phyloP scores from a whole-genome alignment of 768 basidiomycete species.

The Leccinellum albellum region DNA sequence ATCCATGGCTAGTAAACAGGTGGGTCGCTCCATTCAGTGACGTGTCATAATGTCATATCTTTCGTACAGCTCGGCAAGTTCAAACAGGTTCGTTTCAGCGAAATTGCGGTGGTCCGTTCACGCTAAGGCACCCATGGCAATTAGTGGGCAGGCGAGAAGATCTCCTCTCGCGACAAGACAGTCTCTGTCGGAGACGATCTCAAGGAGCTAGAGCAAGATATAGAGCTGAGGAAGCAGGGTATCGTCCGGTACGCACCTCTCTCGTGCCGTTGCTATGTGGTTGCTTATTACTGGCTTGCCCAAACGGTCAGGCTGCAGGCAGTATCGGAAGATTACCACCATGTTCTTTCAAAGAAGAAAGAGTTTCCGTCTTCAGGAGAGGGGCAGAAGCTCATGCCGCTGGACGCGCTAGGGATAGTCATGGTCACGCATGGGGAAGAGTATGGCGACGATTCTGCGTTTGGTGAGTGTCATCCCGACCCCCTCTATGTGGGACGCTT shows the following conservation, averaged over 20 bases:
- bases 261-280: neutral
- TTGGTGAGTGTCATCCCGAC: slow-evolving; percentile 42
- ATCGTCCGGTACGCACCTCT: slow-evolving; percentile 55
- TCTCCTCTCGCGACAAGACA: slow-evolving; percentile 80
- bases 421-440: slow-evolving; percentile 87
- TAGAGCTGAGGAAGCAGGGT: slow-evolving; percentile 75
- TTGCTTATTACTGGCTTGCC: neutral
- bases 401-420: slow-evolving; percentile 78
- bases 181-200: slow-evolving; percentile 69
- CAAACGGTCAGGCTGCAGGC: slow-evolving; percentile 52
- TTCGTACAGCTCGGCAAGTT: slow-evolving; percentile 64
- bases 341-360: slow-evolving; percentile 72
- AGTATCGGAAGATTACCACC: slow-evolving; percentile 70
- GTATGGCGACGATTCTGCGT: slow-evolving; percentile 71
- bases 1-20: slow-evolving; percentile 67
- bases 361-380: slow-evolving; percentile 59
- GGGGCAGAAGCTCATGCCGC: slow-evolving; percentile 64
- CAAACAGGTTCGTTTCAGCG: slow-evolving; percentile 53
- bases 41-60: neutral
- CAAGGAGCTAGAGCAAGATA: slow-evolving; percentile 75
- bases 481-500: neutral
- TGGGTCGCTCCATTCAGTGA: slow-evolving; percentile 21
- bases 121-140: slow-evolving; percentile 18
- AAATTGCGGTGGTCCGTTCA: neutral
- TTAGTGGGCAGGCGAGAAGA: slow-evolving; percentile 89